phyloP scores from a whole-genome alignment of 2,329 filamentous ascomycete species.

The Juglanconis oblonga region DNA sequence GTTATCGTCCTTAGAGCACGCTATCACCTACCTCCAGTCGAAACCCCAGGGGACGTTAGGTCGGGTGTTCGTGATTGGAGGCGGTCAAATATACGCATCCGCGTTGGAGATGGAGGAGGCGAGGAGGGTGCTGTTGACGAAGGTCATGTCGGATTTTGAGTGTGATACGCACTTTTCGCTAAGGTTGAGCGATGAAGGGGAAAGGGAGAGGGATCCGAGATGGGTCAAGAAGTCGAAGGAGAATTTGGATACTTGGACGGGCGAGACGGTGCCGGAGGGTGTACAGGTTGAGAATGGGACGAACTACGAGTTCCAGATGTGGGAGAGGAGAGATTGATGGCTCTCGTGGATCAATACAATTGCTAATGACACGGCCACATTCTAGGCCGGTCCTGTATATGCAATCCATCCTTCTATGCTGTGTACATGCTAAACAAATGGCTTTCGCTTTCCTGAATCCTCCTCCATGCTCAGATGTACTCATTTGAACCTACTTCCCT shows the following conservation, averaged over 20 bases:
- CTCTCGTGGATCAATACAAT: neutral
- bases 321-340: slow-evolving; percentile 50
- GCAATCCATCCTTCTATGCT: neutral
- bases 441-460: neutral
- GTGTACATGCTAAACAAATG: neutral
- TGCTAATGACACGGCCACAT: neutral
- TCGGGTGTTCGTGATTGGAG: slow-evolving; percentile 83
- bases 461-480: no score
- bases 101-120: slow-evolving; percentile 60
- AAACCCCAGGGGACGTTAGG: slow-evolving; percentile 39
- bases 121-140: slow-evolving; percentile 66
- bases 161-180: slow-evolving; percentile 75
- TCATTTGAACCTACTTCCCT: slow-evolving; percentile 14
- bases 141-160: slow-evolving; percentile 65
- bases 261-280: slow-evolving; percentile 58
- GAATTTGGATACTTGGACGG: slow-evolving; percentile 61
- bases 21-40: slow-evolving; percentile 45
- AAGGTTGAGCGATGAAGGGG: slow-evolving; percentile 37
- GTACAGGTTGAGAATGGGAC: slow-evolving; percentile 62
- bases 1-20: slow-evolving; percentile 56
- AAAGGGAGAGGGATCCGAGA: slow-evolving; percentile 31
- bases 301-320: slow-evolving; percentile 71
- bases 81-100: slow-evolving; percentile 77
- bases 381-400: slow-evolving; percentile 21
- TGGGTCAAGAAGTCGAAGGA: slow-evolving; percentile 55